Evolutionary conservation across 139 green algal genomes (phyloP).

Genomic region (Microglena sp.): DNA sequence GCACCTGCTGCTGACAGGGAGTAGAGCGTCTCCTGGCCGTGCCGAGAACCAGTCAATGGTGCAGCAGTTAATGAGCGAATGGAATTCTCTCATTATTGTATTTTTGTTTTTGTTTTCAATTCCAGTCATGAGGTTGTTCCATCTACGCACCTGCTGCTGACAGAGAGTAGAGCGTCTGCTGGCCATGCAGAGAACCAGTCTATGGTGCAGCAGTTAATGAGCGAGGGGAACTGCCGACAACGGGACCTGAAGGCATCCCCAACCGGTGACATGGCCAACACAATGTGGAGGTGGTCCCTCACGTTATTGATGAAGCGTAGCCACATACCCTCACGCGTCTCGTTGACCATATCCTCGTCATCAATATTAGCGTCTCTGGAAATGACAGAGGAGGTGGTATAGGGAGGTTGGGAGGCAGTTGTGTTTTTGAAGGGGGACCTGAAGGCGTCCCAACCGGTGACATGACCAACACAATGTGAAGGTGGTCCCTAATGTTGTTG

Average conservation of each 20-base stretch:
- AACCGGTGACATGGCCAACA: conserved; percentile 74
- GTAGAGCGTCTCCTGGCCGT: conserved; percentile 44
- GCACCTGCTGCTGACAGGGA: conserved; percentile 27
- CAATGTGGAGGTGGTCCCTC: conserved; percentile 69
- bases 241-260: conserved; percentile 62
- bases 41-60: conserved; percentile 78
- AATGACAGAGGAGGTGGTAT: no score
- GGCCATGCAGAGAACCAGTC: not conserved
- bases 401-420: no score
- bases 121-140: no score
- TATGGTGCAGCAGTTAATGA: not conserved
- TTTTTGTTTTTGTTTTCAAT: no score
- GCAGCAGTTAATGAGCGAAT: conserved; percentile 67
- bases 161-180: no score
- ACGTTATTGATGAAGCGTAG: conserved; percentile 22
- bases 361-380: no score
- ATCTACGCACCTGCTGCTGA: conserved; percentile 22
- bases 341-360: no score
- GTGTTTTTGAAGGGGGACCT: no score
- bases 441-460: conserved; percentile 72
- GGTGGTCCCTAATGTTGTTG: conserved; percentile 44
- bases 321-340: conserved; percentile 27
- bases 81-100: no score
- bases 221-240: conserved; percentile 30
- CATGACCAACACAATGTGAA: conserved; percentile 75